These are phyloP conservation scores for Candida nemodendra DNA, from an alignment of 805 yeast species.

Conservation along the genomic window DNA sequence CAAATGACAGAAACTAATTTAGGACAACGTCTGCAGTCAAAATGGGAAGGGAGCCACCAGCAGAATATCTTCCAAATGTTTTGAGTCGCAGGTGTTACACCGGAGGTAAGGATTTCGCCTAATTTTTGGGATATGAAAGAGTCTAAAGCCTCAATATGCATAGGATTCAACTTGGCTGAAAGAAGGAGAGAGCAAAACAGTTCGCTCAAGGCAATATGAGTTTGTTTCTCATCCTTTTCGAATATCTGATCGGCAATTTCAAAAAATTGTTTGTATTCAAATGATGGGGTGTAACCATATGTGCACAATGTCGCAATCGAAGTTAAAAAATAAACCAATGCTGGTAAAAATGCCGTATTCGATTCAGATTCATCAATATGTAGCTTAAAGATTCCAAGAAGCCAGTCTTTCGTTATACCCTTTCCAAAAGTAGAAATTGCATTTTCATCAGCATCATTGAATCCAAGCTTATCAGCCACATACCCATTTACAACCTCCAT, in stretches of 20 bases:
- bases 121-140: conserved; percentile 45
- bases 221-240: conserved; percentile 65
- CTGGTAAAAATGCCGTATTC: conserved; percentile 62
- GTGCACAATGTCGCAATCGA: conserved; percentile 49
- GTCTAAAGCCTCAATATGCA: conserved; percentile 41
- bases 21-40: conserved; percentile 67
- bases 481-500: conserved; percentile 45
- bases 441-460: conserved; percentile 42
- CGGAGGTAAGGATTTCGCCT: conserved; percentile 46
- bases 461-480: conserved; percentile 24
- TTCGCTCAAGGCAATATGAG: conserved; percentile 76
- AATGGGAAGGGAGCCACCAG: conserved; percentile 69
- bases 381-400: conserved; percentile 46
- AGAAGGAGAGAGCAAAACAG: conserved; percentile 61
- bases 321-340: conserved; percentile 57
- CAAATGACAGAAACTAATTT: conserved; percentile 45
- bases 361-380: conserved; percentile 69
- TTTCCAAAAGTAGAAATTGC: conserved; percentile 45
- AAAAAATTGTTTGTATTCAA: conserved; percentile 53
- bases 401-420: conserved; percentile 55
- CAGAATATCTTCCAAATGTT: conserved; percentile 74
- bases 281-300: conserved; percentile 39
- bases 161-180: conserved; percentile 40
- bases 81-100: conserved; percentile 69
- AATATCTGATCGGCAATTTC: conserved; percentile 49